Evolutionary conservation across 306 rosid genomes (phyloP).

Genomic region (Vicia sativa): DNA sequence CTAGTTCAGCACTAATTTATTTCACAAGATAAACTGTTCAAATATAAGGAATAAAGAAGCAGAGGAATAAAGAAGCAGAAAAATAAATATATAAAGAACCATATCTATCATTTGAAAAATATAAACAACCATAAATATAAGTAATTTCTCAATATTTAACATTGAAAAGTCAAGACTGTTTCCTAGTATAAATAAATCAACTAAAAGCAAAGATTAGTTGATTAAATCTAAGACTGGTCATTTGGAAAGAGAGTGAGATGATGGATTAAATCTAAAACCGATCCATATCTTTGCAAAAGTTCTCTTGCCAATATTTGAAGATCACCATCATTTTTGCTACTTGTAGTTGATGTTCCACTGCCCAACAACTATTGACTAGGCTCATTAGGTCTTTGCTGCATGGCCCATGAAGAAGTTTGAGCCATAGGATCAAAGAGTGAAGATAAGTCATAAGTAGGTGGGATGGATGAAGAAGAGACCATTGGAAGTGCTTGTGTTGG

Average conservation of each 20-base stretch:
- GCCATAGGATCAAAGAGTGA: slow-evolving; percentile 80
- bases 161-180: neutral
- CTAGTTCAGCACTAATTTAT: no score
- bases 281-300: slow-evolving; percentile 59
- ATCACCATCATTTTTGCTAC: slow-evolving; percentile 47
- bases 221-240: slow-evolving; percentile 45
- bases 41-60: no score
- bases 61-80: no score
- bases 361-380: slow-evolving; percentile 46
- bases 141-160: no score
- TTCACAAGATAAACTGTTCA: no score
- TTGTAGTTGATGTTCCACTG: slow-evolving; percentile 30
- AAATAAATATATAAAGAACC: no score
- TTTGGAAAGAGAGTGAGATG: slow-evolving; percentile 59
- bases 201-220: no score
- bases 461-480: slow-evolving; percentile 45
- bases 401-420: slow-evolving; percentile 68
- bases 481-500: slow-evolving; percentile 49
- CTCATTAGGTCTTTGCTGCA: slow-evolving; percentile 61
- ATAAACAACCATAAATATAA: no score
- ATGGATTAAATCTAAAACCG: no score
- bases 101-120: no score
- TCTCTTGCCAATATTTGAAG: slow-evolving; percentile 80
- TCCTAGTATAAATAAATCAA: slow-evolving; percentile 37
- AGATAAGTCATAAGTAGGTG: slow-evolving; percentile 68